Evolutionary conservation across 1,284 basidiomycete genomes (phyloP).

Genomic region (Salmacisia buchloeana): DNA sequence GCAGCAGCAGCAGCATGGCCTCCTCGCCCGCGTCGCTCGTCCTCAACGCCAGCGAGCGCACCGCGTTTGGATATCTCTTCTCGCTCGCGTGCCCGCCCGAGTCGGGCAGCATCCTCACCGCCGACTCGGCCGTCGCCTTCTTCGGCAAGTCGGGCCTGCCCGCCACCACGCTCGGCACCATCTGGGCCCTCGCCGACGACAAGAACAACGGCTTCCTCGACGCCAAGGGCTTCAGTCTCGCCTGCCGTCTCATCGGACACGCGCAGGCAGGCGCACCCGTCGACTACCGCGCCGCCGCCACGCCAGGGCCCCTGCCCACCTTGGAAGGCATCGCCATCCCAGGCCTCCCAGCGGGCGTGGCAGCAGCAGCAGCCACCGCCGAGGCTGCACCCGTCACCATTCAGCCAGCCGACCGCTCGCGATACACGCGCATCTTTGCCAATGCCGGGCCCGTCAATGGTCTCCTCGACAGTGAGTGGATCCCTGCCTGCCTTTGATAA

Average conservation of each 20-base stretch:
- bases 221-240: constrained; percentile 62
- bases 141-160: constrained; percentile 45
- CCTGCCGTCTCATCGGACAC: constrained; percentile 82
- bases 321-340: constrained; percentile 67
- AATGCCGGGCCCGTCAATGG: constrained; percentile 40
- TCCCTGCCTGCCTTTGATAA: not conserved
- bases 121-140: constrained; percentile 45
- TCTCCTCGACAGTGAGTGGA: constrained; percentile 55
- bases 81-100: constrained; percentile 39
- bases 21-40: not conserved
- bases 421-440: constrained; percentile 50
- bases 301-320: constrained; percentile 67
- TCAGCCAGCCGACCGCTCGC: constrained; percentile 43
- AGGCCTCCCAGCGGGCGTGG: constrained; percentile 21
- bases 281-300: constrained; percentile 51
- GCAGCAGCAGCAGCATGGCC: not conserved
- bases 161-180: constrained; percentile 65
- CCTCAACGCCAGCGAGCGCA: constrained; percentile 33
- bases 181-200: constrained; percentile 88
- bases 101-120: constrained; percentile 39
- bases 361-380: constrained; percentile 12
- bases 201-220: constrained; percentile 56
- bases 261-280: constrained; percentile 74
- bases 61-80: constrained; percentile 43
- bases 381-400: constrained; percentile 26